These are phyloP conservation scores for Stenogyne calaminthoides DNA, from an alignment of 305 asterid genomes.

Conservation along the genomic window DNA sequence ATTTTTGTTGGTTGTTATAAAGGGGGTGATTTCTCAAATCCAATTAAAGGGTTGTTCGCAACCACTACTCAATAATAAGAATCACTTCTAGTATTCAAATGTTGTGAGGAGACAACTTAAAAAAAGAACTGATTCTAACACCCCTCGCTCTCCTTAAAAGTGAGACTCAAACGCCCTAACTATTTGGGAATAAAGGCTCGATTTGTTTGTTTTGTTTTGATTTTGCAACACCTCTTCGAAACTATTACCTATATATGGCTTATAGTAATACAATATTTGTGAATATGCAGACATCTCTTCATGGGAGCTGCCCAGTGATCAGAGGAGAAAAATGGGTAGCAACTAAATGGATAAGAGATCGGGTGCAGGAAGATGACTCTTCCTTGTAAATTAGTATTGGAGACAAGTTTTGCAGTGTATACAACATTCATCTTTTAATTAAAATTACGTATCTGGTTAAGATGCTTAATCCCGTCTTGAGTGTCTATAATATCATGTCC, in stretches of 20 bases:
- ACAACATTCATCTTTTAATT: conserved; percentile 8
- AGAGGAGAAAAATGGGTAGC: conserved; percentile 98
- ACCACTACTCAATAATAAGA: too few relatives aligned
- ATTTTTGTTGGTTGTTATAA: background rate
- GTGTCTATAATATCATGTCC: background rate
- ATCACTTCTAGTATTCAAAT: too few relatives aligned
- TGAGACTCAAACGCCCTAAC: too few relatives aligned
- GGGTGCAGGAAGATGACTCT: conserved; percentile 51
- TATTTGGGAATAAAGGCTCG: too few relatives aligned
- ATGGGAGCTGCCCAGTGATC: conserved; percentile 94
- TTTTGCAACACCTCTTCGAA: background rate
- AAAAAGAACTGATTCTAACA: too few relatives aligned
- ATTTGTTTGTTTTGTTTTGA: too few relatives aligned
- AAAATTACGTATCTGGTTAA: background rate
- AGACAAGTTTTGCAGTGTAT: conserved; percentile 23
- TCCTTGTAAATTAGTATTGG: conserved; percentile 1
- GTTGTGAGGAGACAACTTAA: too few relatives aligned
- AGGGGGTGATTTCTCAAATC: background rate
- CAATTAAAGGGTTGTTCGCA: too few relatives aligned
- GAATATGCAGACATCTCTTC: conserved; percentile 68
- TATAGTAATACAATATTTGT: background rate
- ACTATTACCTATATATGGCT: background rate
- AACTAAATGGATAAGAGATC: conserved; percentile 93
- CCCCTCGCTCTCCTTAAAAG: too few relatives aligned
- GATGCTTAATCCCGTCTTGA: background rate